Conservation (phyloP, 2,329 filamentous ascomycete species). For the Bipolaris bicolor region DNA sequence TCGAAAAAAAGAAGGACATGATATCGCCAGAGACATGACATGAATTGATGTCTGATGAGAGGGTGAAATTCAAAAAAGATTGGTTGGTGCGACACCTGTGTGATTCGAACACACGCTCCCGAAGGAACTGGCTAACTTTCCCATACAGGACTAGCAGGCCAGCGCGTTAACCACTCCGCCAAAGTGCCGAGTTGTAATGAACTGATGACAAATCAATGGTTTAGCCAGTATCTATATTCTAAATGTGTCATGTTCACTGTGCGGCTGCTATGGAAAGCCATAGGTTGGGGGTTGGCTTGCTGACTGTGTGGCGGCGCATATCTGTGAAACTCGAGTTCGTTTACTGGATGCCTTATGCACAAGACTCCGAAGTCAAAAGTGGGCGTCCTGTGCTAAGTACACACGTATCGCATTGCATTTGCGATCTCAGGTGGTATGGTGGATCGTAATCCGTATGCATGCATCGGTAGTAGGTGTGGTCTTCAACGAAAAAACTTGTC, state of each 20-base stretch:
- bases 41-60: too few species aligned
- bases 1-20: too few species aligned
- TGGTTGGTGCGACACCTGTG: conserved; percentile 31
- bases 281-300: too few species aligned
- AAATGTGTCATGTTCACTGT: too few species aligned
- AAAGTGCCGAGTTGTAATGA: conserved; percentile 9
- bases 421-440: background rate
- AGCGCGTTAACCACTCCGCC: conserved; percentile 34
- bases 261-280: too few species aligned
- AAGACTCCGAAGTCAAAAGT: background rate
- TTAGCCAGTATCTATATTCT: background rate
- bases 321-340: background rate
- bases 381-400: background rate
- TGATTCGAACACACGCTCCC: conserved; percentile 40
- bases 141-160: conserved; percentile 30
- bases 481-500: background rate
- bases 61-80: background rate
- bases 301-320: background rate
- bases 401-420: background rate
- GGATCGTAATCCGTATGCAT: background rate
- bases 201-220: background rate
- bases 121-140: conserved; percentile 36
- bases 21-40: too few species aligned
- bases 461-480: background rate
- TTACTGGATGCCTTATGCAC: background rate